Percentiles rank a stretch among this genome's conserved stretches.
Evolutionary conservation across 805 yeast species (phyloP).

Genomic region (Monosporozyma unispora): DNA sequence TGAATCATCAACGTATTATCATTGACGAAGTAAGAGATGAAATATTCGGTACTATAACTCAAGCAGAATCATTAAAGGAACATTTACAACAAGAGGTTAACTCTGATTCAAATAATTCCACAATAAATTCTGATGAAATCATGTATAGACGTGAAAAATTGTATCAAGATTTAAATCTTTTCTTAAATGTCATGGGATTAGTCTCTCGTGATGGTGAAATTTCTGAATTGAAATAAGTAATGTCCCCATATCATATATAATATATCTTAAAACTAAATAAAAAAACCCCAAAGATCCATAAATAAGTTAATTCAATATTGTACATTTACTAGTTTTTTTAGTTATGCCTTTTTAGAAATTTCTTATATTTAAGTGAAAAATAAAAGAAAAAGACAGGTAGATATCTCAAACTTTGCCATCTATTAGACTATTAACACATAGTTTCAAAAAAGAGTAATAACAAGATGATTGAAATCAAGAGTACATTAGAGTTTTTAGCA

Average conservation of each 20-base stretch:
- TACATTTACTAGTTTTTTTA: not conserved
- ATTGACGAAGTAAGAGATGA: slow-evolving; percentile 92
- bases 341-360: too few species aligned
- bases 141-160: slow-evolving; percentile 45
- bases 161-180: slow-evolving; percentile 76
- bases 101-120: not conserved
- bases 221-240: slow-evolving; percentile 49
- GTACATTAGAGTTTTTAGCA: not conserved
- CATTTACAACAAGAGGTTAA: slow-evolving; percentile 7
- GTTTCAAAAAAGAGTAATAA: not conserved
- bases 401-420: not conserved
- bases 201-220: slow-evolving; percentile 87
- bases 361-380: not conserved
- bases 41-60: slow-evolving; percentile 77
- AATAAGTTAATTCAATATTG: not conserved
- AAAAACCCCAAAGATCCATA: not conserved
- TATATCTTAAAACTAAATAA: not conserved
- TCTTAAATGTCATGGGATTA: slow-evolving; percentile 92
- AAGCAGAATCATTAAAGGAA: slow-evolving; percentile 47
- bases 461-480: not conserved
- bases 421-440: not conserved
- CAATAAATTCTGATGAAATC: slow-evolving; percentile 34
- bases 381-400: not conserved
- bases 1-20: slow-evolving; percentile 84
- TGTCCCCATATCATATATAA: not conserved